Evolutionary conservation across 768 basidiomycete genomes (phyloP).

Genomic region (Austroboletus eburneus): DNA sequence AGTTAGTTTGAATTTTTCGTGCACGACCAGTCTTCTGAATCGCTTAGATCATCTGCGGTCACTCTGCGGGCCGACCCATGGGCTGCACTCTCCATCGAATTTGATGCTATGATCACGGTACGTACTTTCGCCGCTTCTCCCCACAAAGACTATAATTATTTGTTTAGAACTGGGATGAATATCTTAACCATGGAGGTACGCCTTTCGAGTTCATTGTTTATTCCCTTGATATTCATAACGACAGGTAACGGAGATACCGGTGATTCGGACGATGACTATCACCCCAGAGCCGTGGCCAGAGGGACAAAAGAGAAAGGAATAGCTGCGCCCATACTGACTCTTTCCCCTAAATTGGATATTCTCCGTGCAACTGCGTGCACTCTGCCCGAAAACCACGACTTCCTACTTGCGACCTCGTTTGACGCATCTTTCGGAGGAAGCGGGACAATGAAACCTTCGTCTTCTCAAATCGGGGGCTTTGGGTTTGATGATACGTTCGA

Average conservation of each 20-base stretch:
- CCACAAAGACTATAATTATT: not conserved
- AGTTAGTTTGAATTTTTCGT: conserved; percentile 38
- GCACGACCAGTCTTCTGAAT: not conserved
- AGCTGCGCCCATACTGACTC: conserved; percentile 19
- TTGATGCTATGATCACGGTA: conserved; percentile 63
- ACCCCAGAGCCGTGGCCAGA: conserved; percentile 35
- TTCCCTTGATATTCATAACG: not conserved
- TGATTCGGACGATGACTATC: conserved; percentile 48
- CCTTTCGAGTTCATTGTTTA: conserved; percentile 1
- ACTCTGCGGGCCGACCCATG: conserved; percentile 51
- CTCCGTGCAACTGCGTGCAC: conserved; percentile 55
- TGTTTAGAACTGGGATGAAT: conserved; percentile 60
- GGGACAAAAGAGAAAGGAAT: conserved; percentile 30
- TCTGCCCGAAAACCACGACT: conserved; percentile 67
- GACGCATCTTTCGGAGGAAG: conserved; percentile 52
- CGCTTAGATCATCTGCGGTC: conserved; percentile 44
- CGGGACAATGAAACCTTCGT: conserved; percentile 38
- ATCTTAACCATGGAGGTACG: conserved; percentile 46
- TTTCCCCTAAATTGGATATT: conserved; percentile 36
- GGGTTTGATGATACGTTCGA: conserved; percentile 54
- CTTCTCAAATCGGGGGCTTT: conserved; percentile 52
- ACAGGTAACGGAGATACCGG: conserved; percentile 18
- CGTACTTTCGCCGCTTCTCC: conserved; percentile 17
- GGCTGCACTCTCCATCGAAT: conserved; percentile 49
- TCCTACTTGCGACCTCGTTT: conserved; percentile 62